A percentile compares a stretch with the other conserved stretches of the same genome.
These are phyloP conservation scores for Botryotinia globosa DNA, from an alignment of 2,329 filamentous ascomycete species.

Conservation along the genomic window DNA sequence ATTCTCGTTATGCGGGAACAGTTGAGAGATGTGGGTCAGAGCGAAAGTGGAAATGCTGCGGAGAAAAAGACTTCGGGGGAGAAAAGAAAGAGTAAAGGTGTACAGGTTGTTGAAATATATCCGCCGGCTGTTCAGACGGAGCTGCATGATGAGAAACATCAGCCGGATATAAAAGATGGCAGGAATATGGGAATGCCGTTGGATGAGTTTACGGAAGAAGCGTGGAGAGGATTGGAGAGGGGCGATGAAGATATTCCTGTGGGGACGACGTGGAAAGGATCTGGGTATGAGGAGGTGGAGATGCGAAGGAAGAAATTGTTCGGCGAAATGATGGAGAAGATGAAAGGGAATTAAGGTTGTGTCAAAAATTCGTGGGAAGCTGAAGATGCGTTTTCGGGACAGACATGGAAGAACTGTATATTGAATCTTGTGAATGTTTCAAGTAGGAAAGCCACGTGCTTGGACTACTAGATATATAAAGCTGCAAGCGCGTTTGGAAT, in stretches of 20 bases:
- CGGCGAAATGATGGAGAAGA: neutral
- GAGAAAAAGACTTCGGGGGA: slow-evolving; percentile 5
- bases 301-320: slow-evolving; percentile 4
- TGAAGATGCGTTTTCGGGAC: neutral
- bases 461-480: neutral
- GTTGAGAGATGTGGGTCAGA: slow-evolving; percentile 36
- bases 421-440: neutral
- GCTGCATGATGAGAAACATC: slow-evolving; percentile 46
- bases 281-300: slow-evolving; percentile 8
- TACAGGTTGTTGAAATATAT: slow-evolving; percentile 45
- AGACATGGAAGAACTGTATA: neutral
- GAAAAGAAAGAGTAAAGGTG: slow-evolving; percentile 23
- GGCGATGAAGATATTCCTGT: slow-evolving; percentile 29
- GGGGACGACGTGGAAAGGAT: slow-evolving; percentile 18
- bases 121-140: slow-evolving; percentile 42
- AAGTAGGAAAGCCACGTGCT: neutral
- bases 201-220: slow-evolving; percentile 43
- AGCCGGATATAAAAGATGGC: slow-evolving; percentile 43
- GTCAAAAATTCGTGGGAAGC: no score
- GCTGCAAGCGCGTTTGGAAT: neutral
- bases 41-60: neutral
- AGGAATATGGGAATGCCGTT: slow-evolving; percentile 50
- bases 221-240: slow-evolving; percentile 26
- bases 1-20: slow-evolving; percentile 45
- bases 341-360: neutral